These are phyloP conservation scores for Chaetomium cochliodes DNA, from an alignment of 495 filamentous ascomycete genomes.

Conservation along the genomic window DNA sequence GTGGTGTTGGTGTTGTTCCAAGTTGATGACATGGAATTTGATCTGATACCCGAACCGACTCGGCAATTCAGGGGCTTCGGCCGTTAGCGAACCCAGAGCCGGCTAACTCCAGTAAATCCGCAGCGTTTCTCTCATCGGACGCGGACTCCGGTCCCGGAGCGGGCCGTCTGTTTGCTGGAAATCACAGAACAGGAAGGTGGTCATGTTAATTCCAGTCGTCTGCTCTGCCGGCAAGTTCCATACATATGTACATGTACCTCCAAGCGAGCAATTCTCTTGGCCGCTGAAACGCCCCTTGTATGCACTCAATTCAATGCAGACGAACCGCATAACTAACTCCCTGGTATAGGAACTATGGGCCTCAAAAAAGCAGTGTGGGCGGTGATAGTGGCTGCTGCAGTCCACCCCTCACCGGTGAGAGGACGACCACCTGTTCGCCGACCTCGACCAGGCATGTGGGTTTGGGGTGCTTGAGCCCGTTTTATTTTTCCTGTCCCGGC, in stretches of 20 bases:
- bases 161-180: background rate
- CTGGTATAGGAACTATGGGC: too few species aligned
- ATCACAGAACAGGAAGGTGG: slow-evolving; percentile 4
- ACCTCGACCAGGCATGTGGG: background rate
- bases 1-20: background rate
- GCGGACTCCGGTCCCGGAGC: background rate
- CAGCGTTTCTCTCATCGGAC: background rate
- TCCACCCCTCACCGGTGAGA: background rate
- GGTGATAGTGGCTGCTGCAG: slow-evolving; percentile 18
- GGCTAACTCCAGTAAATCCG: too few species aligned
- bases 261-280: too few species aligned
- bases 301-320: too few species aligned
- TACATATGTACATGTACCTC: background rate
- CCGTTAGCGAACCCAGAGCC: too few species aligned
- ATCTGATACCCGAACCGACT: background rate
- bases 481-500: background rate
- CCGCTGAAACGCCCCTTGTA: too few species aligned
- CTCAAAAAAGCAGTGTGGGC: background rate
- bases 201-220: background rate
- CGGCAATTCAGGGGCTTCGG: too few species aligned
- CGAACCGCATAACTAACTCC: too few species aligned
- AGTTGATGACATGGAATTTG: background rate
- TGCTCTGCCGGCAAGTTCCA: background rate
- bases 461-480: background rate
- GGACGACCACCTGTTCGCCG: background rate